These are phyloP conservation scores for Anthostomella pinea DNA, from an alignment of 2,329 filamentous ascomycete species.

Conservation along the genomic window DNA sequence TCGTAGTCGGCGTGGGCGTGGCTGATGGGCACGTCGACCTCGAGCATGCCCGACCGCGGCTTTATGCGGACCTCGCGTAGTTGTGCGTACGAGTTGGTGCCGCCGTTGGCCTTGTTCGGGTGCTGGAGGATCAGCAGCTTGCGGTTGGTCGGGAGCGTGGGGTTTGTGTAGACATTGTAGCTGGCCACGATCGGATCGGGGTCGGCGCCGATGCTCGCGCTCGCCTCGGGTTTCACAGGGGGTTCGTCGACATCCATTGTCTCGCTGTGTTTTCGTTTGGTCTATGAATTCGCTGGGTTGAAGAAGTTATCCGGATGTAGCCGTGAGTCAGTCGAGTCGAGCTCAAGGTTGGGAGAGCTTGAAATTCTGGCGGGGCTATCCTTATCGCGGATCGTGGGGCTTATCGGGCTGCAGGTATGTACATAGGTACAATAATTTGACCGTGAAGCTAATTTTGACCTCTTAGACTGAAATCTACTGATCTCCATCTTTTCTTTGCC, in stretches of 20 bases:
- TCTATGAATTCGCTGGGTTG: background rate
- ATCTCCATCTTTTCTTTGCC: too few species aligned
- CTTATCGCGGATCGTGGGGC: slow-evolving; percentile 7
- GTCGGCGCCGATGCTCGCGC: slow-evolving; percentile 32
- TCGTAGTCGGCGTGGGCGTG: slow-evolving; percentile 71
- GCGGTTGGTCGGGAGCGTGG: slow-evolving; percentile 58
- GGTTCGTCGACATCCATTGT: slow-evolving; percentile 16
- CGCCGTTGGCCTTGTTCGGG: slow-evolving; percentile 65
- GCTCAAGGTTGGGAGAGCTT: background rate
- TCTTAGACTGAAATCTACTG: too few species aligned
- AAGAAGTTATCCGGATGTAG: background rate
- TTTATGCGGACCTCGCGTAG: slow-evolving; percentile 81
- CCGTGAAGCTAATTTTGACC: too few species aligned
- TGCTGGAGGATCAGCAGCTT: slow-evolving; percentile 85
- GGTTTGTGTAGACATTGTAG: slow-evolving; percentile 87
- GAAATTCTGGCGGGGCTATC: slow-evolving; percentile 12
- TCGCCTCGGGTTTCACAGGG: too few species aligned
- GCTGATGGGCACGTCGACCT: slow-evolving; percentile 86
- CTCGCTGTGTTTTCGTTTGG: background rate
- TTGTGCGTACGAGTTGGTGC: slow-evolving; percentile 54
- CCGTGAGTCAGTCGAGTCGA: background rate
- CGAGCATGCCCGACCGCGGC: slow-evolving; percentile 75
- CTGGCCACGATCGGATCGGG: slow-evolving; percentile 68
- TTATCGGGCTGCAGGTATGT: too few species aligned
- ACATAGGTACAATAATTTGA: too few species aligned